Percentiles rank a stretch among this genome's conserved stretches.
Evolutionary conservation across 768 basidiomycete species (phyloP).

Genomic region (Holtermannia corniformis): DNA sequence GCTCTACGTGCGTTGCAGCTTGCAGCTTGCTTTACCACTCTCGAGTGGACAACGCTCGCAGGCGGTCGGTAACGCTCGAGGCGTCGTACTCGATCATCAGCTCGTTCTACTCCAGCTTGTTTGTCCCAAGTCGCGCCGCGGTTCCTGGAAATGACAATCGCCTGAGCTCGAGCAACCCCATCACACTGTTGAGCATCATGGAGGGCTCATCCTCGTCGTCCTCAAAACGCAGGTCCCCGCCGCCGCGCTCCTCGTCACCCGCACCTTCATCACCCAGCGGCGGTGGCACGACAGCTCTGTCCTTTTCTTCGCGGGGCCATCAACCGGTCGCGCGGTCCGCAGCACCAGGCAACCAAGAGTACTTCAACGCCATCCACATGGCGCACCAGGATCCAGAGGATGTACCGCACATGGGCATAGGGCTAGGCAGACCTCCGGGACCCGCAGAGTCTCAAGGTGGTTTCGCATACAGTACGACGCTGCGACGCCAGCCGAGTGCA

Average conservation of each 20-base stretch:
- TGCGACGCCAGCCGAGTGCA: constrained; percentile 19
- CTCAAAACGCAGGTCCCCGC: not conserved
- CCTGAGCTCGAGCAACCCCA: no score
- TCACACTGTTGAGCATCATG: no score
- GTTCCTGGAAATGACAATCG: no score
- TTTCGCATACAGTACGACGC: constrained; percentile 34
- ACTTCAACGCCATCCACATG: not conserved
- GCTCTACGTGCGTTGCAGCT: no score
- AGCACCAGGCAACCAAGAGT: not conserved
- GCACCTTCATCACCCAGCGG: not conserved
- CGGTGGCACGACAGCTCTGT: not conserved
- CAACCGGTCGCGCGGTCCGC: not conserved
- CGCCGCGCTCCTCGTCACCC: not conserved
- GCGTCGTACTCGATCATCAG: no score
- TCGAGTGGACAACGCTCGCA: no score
- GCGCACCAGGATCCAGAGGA: not conserved
- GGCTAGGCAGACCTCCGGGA: not conserved
- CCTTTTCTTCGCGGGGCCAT: not conserved
- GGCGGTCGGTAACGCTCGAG: no score
- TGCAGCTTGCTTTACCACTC: no score
- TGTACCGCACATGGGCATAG: not conserved
- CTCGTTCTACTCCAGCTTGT: no score
- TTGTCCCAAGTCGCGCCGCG: no score
- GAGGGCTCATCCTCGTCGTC: not conserved
- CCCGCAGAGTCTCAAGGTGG: constrained; percentile 3